A percentile compares a stretch with the other conserved stretches of the same genome.
Evolutionary conservation across 305 asterid species (phyloP).

Genomic region (Fraxinus baroniana): DNA sequence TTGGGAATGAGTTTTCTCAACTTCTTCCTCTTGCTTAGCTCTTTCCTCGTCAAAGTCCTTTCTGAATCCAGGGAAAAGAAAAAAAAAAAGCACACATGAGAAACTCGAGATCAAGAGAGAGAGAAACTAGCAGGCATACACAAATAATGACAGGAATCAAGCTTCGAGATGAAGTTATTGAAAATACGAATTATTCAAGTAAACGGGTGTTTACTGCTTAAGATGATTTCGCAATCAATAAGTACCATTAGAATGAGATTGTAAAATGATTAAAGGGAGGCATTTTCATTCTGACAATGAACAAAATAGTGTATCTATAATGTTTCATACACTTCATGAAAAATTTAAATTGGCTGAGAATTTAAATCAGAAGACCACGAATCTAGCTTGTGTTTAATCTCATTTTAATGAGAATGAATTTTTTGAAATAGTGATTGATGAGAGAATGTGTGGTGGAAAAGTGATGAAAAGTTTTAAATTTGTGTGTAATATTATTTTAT

Average conservation of each 20-base stretch:
- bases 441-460: too few species aligned
- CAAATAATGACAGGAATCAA: neutral
- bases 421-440: too few species aligned
- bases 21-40: conserved; percentile 66
- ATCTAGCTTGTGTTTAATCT: too few species aligned
- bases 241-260: neutral
- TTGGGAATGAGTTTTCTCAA: conserved; percentile 38
- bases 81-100: neutral
- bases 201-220: neutral
- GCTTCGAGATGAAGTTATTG: neutral
- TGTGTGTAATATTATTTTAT: too few species aligned
- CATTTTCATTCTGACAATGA: neutral
- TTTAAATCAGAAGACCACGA: neutral
- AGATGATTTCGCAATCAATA: neutral
- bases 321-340: neutral
- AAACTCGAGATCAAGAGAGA: neutral
- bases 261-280: neutral
- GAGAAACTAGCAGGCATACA: neutral
- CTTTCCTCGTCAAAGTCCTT: conserved; percentile 72
- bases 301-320: neutral
- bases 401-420: too few species aligned
- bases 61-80: conserved; percentile 48
- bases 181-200: neutral
- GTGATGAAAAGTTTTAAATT: too few species aligned
- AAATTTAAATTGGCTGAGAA: neutral